Evolutionary conservation across 2,329 filamentous ascomycete genomes (phyloP), one percentile per base, ranked within the genome.

Genomic region (Colletotrichum musae): DNA sequence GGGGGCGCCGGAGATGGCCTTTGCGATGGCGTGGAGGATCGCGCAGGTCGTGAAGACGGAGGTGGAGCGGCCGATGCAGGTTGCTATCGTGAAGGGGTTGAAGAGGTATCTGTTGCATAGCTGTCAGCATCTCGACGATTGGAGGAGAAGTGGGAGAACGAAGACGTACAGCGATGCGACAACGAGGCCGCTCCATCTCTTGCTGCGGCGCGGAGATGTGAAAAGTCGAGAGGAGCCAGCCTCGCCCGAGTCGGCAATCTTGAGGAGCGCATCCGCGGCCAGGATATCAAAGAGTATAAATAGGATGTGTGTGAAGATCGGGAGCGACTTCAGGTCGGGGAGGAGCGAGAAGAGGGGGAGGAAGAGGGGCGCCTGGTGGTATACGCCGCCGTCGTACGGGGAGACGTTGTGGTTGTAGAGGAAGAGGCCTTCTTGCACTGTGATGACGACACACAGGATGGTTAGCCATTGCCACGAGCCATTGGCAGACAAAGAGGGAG

Each of bases 361-460:
- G 48, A 99, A 88, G 65, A 99, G 86, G 56, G 96, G 96, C 50
- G 95, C 94, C 86, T 97, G 87, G 81, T 90, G 87, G 79, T 88
- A 91, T 77, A 91, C 94, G 75, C 96, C 96, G 72, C 96, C 96
- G 80, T 99, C 94, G 83, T 98, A 99, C 1, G 96, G 96, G 70
- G 94, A 98, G 66, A 98, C 93, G 83, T 97, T 97, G 80, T 97
- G 94, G 72, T 93, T 95, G 80, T 98, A 98, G 24, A 99, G 89
- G 77, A 97, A 99, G 67, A 99, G 85, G 21, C 96, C 96, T 83
- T 99, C 96, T 86, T 98, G 95, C 64, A 98, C 94, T 97, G 75
- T 24, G 21, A 24, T 24, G 32, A 45, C 1, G 12, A 50, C 21
- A 10, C 32, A 5, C 4, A 18, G 5, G 1, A 15, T 24, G 6